Evolutionary conservation across 164 flowering plant genomes (phyloP), one percentile per base, ranked within the genome.

Genomic region (Sextonia rubra): DNA sequence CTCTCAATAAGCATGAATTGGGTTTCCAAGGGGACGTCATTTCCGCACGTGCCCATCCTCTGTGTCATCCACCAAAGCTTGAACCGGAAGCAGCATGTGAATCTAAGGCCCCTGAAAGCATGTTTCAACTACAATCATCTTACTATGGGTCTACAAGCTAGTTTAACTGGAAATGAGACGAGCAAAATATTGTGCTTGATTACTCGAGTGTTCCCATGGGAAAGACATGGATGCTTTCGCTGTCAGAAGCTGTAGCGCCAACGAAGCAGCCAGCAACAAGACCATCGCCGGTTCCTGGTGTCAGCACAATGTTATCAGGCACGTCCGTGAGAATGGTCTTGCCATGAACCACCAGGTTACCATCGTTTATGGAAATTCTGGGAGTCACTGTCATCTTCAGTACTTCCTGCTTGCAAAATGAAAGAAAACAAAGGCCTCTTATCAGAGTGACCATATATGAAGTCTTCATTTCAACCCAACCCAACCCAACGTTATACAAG

Each of bases 31-130:
- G 99, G 99, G 71, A 95, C 77, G 26, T 95, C 98, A 58, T 82
- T 85, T 47, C 98, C 99, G 74, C 87, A 87, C 3, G 69, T 88
- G 9, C 99, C 99, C 97, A 93, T 95, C 78, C 96, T 90, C 69
- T 95, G 98, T 20, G 98, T 93, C 99, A 95, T 95, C 99, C 99
- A 95, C 99, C 98, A 95, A 63, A 95, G 79, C 77, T 95, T 95
- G 84, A 95, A 95, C 0, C 99, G 94, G 82, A 95, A 95, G 56
- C 85, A 86, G 71, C 97, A 90, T 90, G 91, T 81, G 81, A 95
- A 93, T 7, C 97, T 85, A 11, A 85, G 82, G 52, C 82, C 99
- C 88, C 99, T 94, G 85, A 17, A 62, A n/a, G 25, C 15, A 61
- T 61, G 6, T 37, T 37, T 37, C 44, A 37, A 37, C 44, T 37